Conservation (phyloP, 2,329 filamentous ascomycete species). For the Metarhizium album region DNA sequence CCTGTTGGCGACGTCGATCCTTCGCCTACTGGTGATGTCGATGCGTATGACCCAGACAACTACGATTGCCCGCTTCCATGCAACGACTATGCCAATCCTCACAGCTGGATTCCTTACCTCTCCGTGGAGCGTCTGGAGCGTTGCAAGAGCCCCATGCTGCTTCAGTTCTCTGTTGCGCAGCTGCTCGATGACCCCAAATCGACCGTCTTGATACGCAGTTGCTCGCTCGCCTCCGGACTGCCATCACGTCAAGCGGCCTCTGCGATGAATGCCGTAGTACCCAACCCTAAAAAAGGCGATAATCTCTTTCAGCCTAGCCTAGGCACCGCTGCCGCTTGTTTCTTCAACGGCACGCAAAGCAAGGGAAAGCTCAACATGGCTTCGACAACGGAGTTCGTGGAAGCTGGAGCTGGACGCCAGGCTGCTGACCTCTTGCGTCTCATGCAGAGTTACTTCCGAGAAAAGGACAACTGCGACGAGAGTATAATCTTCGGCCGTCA, state of each 20-base stretch:
- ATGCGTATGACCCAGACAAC: conserved; percentile 12
- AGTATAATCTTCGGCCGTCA: conserved; percentile 11
- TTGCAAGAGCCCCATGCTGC: conserved; percentile 7
- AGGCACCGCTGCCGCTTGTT: neutral
- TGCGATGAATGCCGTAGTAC: neutral
- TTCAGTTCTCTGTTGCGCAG: conserved; percentile 8
- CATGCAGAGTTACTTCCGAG: conserved; percentile 7
- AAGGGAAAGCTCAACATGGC: neutral
- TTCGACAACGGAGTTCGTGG: neutral
- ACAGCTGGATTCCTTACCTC: conserved; percentile 14
- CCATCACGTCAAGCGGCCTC: neutral
- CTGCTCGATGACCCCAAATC: conserved; percentile 6
- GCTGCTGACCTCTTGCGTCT: neutral
- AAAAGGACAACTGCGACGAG: conserved; percentile 12
- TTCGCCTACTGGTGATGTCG: conserved; percentile 11
- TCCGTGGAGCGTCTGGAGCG: conserved; percentile 11
- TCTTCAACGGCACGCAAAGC: neutral
- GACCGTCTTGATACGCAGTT: conserved; percentile 7
- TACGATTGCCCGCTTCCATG: conserved; percentile 12
- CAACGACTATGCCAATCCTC: conserved; percentile 11
- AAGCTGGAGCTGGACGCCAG: neutral
- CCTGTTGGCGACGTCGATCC: conserved; percentile 8
- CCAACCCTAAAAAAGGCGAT: neutral
- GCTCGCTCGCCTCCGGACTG: neutral
- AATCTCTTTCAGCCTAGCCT: neutral